Evolutionary conservation across 1,284 basidiomycete species (phyloP), one percentile per base, ranked within the genome.

Genomic region (Amylostereum areolatum): DNA sequence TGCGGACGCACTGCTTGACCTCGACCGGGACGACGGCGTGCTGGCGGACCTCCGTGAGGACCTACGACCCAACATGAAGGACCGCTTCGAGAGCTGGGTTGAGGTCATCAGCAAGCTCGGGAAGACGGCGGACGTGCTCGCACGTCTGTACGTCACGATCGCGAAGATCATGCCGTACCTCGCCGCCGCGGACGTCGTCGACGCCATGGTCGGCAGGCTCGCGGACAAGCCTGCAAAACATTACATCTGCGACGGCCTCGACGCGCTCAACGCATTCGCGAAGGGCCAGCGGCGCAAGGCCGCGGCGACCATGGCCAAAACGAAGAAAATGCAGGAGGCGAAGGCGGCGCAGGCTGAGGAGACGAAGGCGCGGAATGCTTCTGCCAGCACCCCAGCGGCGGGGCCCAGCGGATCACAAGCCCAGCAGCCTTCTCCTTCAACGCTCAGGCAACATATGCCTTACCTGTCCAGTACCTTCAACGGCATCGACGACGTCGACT

Each of bases 41-140:
- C 57, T 77, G 43, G 78, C 80, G 31, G 80, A 83, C 45, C 50
- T 84, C 40, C 65, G 74, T 41, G 81, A 83, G 43, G 79, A 83
- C 60, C 78, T 77, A 45, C 65, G 74, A 43, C 83, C 83, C 0
- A 69, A 69, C 51, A 59, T 83, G 56, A 78, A 76, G 60, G 67
- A 67, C 27, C 70, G 80, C 2, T 76, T 84, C 39, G 72, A 77
- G 18, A 74, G 74, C 8, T 85, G 83, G 83, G 57, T 66, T 25
- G 66, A 70, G 18, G 60, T 71, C 0, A 71, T 67, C 6, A 44
- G 49, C 18, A 35, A 55, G 7, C 58, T 74, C 43, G 72, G 66
- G 49, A 72, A 68, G 12, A 71, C 70, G 0, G 40, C 57, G 2
- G 35, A 47, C 0, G 40, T 75, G 5, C 52, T 80, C 45, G 41